Conservation (phyloP, 73 alveolate genomes). For the Symbiodinium natans region DNA sequence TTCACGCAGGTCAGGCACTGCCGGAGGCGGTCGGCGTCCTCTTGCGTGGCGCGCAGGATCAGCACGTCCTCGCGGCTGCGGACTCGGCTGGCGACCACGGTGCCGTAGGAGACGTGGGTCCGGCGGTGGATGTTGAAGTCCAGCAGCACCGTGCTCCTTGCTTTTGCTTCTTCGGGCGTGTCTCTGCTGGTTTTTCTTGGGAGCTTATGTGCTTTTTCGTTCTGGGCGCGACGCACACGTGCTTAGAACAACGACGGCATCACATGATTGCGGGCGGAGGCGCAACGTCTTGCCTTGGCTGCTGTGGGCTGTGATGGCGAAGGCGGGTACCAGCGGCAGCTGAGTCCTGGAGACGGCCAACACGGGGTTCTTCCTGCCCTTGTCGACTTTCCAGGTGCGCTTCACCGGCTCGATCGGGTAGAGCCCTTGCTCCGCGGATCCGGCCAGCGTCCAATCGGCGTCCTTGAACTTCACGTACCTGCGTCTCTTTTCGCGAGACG, state of each 20-base stretch:
- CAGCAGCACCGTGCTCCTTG: not conserved
- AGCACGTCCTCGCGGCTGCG: constrained; percentile 14
- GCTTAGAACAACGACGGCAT: too few species aligned
- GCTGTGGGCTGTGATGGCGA: not conserved
- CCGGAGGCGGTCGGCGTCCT: not conserved
- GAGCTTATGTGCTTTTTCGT: too few species aligned
- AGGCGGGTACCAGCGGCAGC: not conserved
- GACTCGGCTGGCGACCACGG: constrained; percentile 32
- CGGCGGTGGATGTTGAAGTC: constrained; percentile 10
- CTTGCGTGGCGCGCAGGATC: constrained; percentile 14
- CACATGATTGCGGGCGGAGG: too few species aligned
- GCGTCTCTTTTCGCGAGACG: too few species aligned
- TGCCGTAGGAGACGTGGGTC: not conserved
- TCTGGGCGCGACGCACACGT: too few species aligned
- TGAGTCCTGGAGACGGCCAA: not conserved
- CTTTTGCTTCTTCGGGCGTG: too few species aligned
- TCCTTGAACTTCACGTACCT: not conserved
- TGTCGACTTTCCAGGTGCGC: not conserved
- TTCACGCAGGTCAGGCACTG: not conserved
- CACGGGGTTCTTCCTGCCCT: not conserved
- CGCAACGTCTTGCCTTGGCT: not conserved
- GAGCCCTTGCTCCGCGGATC: not conserved
- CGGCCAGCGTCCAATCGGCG: constrained; percentile 1
- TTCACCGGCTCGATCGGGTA: not conserved
- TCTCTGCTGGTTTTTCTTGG: too few species aligned